Base-by-base conservation (phyloP, 257 asterid species). In the Capsicum baccatum region DNA sequence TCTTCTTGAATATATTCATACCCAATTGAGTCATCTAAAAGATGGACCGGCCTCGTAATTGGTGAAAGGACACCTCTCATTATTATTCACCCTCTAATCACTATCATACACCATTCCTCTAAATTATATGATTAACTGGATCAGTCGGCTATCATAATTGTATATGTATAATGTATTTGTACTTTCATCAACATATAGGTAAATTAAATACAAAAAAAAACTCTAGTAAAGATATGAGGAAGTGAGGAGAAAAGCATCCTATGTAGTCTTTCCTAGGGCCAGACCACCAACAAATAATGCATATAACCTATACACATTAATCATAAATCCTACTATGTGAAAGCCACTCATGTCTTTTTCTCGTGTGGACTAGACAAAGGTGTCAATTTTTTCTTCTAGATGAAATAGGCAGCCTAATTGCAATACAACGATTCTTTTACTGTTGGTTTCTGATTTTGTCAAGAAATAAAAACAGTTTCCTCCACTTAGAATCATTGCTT, bases 301-400 rank as follows among this genome's bases (percentile, higher is more conserved):
- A 66, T 33, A 80, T 16, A 39, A 62, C 76, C 87, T 13, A 66
- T 73, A 86, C 62, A 55, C 47, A 52, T 68, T 67, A 74, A 50
- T 74, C 42, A 74, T 48, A 74, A 48, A 74, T 19, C 80, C 80
- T 74, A 74, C 79, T 48, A 48, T 11, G 44, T 74, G 80, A 48
- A 74, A 79, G 86, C 86, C 88, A 83, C 80, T 83, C 56, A 58
- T 79, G 84, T 54, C 63, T 78, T 48, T 55, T 86, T 81, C 67
- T 76, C 58, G 15, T 55, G 69, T 56, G 85, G 50, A 82, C 21
- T 16, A 85, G 7, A 73, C 80, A 64, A 73, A 48, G 80, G 80
- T 73, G 59, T 59, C 39, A 19, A 26, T 26, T 64, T 64, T 64
- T 48, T 83, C 85, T 74, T 76, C 81, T 76, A 81, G 79, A 81